Evolutionary conservation across 139 green algal species (phyloP).

Genomic region (Micractinium sp.): DNA sequence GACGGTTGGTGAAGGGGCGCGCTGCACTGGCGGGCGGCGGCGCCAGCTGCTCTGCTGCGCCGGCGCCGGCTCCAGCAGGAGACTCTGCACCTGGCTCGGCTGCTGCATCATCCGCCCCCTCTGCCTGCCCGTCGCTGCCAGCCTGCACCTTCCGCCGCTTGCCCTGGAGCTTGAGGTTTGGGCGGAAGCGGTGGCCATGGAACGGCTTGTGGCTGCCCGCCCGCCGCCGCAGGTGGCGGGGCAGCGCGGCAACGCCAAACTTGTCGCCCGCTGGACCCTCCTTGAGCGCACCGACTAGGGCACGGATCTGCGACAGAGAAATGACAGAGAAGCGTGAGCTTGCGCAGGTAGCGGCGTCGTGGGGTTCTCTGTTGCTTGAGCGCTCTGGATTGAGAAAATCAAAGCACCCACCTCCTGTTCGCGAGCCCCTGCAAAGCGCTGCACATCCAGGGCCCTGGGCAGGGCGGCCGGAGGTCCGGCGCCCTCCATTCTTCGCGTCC

Average conservation of each 20-base stretch:
- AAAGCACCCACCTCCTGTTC: conserved; percentile 33
- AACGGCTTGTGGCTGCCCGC: conserved; percentile 59
- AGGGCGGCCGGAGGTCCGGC: neutral
- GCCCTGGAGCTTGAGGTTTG: conserved; percentile 39
- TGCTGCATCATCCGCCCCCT: neutral
- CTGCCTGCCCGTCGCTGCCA: neutral
- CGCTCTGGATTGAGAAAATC: neutral
- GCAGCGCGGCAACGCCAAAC: conserved; percentile 37
- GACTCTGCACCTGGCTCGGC: neutral
- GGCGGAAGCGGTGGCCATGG: conserved; percentile 32
- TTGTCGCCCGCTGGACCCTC: neutral
- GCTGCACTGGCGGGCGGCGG: neutral
- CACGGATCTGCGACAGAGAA: conserved; percentile 29
- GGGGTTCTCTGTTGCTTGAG: neutral
- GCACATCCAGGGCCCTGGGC: conserved; percentile 42
- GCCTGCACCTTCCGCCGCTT: conserved; percentile 15
- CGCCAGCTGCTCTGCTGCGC: neutral
- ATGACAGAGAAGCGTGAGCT: neutral
- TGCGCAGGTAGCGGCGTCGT: neutral
- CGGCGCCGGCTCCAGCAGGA: no score
- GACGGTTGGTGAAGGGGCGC: conserved; percentile 50
- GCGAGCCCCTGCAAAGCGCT: conserved; percentile 37
- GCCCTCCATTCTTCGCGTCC: no score
- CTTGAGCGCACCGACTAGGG: conserved; percentile 13
- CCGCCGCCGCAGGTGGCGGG: conserved; percentile 43